Base-by-base conservation (phyloP, 176 grass and related monocot genomes). In the Oropetium thomaeum region DNA sequence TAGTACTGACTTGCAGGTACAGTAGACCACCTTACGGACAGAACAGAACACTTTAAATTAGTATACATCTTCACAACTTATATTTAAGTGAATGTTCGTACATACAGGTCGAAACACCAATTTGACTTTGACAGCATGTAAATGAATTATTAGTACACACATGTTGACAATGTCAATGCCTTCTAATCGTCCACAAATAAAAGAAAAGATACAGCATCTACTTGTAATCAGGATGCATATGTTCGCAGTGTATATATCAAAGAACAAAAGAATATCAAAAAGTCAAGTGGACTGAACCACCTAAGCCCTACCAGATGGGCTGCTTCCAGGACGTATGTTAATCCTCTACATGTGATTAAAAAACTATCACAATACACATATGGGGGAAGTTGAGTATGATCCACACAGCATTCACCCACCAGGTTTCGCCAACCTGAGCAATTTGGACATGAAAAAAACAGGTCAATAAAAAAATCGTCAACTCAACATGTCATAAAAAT, bases 371-470 rank as follows among this genome's bases (percentile, higher is more conserved):
- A 75, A 73, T 89, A 78, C 53, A 70, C 23, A 62, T 16, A 40
- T 16, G 17, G 11, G 27, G 37, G 10, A 35, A 42, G 30, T 73
- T 23, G 32, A 82, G 52, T 43, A 64, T 67, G 51, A n/a, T n/a
- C n/a, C 16, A 3, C 43, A 37, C 35, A 77, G 42, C 60, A 64
- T 43, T 89, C 66, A 87, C n/a, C 65, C 0, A 55, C 67, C 58
- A 87, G 44, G 17, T 70, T 84, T 87, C 41, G 35, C 84, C 84
- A 81, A 78, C 90, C 90, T 93, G 58, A 28, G 10, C 3, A 84
- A 61, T 67, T 78, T 55, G 41, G 66, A 77, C 26, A 23, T 32
- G 19, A 52, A 74, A 25, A n/a, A 31, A 10, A 4, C 57, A 30
- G 13, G 57, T 59, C 26, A 30, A 59, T 13, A 57, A 13, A 27